A percentile compares a stretch with the other conserved stretches of the same genome.
Conservation (phyloP, 2,329 filamentous ascomycete genomes). For the Chrysoporthe deuterocubensis region DNA sequence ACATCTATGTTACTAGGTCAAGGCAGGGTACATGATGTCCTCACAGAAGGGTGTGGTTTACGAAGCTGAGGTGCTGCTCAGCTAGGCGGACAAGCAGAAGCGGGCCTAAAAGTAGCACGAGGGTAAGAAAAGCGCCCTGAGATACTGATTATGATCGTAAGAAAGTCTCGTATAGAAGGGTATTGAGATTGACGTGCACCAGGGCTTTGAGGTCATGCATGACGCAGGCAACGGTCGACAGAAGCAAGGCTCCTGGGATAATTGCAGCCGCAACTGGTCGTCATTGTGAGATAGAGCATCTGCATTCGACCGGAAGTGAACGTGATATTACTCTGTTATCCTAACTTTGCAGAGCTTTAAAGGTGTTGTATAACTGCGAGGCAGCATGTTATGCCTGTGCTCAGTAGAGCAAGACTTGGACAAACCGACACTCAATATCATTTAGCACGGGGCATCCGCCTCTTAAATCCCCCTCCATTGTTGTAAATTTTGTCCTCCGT, state of each 20-base stretch:
- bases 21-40: too few species aligned
- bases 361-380: neutral
- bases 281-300: neutral
- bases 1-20: too few species aligned
- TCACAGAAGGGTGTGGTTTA: too few species aligned
- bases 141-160: too few species aligned
- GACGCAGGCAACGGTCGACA: neutral
- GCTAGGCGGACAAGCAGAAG: too few species aligned
- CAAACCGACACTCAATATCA: neutral
- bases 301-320: neutral
- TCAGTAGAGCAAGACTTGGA: neutral
- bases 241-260: neutral
- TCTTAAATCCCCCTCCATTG: neutral
- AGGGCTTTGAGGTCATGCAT: neutral
- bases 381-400: neutral
- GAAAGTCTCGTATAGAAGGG: too few species aligned
- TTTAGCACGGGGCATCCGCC: neutral
- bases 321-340: neutral
- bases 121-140: too few species aligned
- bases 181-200: too few species aligned
- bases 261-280: neutral
- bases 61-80: too few species aligned
- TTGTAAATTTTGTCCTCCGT: neutral
- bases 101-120: too few species aligned
- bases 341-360: too few species aligned